Evolutionary conservation across 768 basidiomycete species (phyloP), one percentile per base, ranked within the genome.

Genomic region (Tremella mesenterica): DNA sequence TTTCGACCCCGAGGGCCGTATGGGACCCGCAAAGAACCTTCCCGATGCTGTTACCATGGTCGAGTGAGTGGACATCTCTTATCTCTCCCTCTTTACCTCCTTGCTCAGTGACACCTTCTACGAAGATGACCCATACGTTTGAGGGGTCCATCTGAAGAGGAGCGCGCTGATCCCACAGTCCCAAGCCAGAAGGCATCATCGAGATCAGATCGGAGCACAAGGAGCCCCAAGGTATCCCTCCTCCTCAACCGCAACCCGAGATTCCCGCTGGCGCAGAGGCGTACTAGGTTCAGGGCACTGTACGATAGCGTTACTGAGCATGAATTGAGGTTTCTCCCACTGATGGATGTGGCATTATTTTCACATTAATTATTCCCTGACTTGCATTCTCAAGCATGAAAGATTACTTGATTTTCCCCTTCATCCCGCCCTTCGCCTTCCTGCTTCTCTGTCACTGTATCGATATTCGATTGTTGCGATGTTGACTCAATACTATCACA

Each of bases 1-100:
- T 48, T 85, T 79, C 74, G 95, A 99, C 75, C 89, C 91, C 33
- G 86, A 91, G 71, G 95, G 95, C 57, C 81, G 81, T 56, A 76
- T 79, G 43, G 95, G 95, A 43, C 95, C 92, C 67, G 80, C 80
- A 76, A 90, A 88, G 75, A 89, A 91, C 60, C 85, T 97, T 48
- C 95, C 95, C 50, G 95, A 97, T 74, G 85, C 85, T 60, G 92
- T 99, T 70, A 81, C 82, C 67, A 87, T 97, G 69, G 73, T 81
- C 71, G 89, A 92, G 72, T 90, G 86, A 59, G 67, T 66, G 20
- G 3, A 12, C 12, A 10, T 3, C 33, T 13, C 23, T 44, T 23
- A 18, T 52, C 28, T 29, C 2, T 47, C 10, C 3, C 8, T 30
- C 27, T 2, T 26, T 1, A 5, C 27, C 14, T 20, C 23, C 25